Conservation (phyloP, 2,329 filamentous ascomycete species). For the Tolypocladium ophioglossoides region DNA sequence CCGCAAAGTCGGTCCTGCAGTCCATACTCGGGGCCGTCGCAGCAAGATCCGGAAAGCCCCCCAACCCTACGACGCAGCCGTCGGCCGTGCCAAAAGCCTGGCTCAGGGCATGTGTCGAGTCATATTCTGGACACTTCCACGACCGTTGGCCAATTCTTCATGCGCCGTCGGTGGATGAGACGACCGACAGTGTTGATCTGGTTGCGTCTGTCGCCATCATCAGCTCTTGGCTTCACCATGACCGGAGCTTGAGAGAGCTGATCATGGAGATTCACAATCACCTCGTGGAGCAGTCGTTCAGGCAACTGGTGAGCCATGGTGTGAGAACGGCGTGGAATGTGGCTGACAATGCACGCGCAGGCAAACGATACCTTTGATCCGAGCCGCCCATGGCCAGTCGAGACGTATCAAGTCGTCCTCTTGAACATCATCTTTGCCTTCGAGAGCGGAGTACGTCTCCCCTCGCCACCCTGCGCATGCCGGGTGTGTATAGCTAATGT, state of each 20-base stretch:
- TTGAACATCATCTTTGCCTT: slow-evolving; percentile 29
- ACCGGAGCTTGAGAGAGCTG: slow-evolving; percentile 12
- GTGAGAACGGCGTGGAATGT: background rate
- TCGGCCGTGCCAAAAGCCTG: slow-evolving; percentile 9
- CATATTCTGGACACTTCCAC: slow-evolving; percentile 30
- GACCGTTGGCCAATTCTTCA: slow-evolving; percentile 30
- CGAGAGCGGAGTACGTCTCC: slow-evolving; percentile 19
- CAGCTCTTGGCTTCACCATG: slow-evolving; percentile 25
- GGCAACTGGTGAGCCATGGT: slow-evolving; percentile 15
- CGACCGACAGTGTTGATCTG: slow-evolving; percentile 15
- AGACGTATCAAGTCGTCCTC: slow-evolving; percentile 23
- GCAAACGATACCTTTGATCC: slow-evolving; percentile 6
- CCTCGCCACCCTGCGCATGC: background rate
- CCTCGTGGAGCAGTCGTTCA: slow-evolving; percentile 19
- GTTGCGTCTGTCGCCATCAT: slow-evolving; percentile 25
- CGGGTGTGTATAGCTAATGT: background rate
- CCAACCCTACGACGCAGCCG: background rate
- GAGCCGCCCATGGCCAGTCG: slow-evolving; percentile 15
- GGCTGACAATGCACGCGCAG: background rate
- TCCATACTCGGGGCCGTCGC: slow-evolving; percentile 5
- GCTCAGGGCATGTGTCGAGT: slow-evolving; percentile 11
- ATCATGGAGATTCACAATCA: slow-evolving; percentile 19
- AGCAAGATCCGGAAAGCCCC: background rate
- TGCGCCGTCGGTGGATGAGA: slow-evolving; percentile 20
- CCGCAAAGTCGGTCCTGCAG: slow-evolving; percentile 1